Conservation (phyloP, 1,284 basidiomycete genomes). For the Somion occarium region DNA sequence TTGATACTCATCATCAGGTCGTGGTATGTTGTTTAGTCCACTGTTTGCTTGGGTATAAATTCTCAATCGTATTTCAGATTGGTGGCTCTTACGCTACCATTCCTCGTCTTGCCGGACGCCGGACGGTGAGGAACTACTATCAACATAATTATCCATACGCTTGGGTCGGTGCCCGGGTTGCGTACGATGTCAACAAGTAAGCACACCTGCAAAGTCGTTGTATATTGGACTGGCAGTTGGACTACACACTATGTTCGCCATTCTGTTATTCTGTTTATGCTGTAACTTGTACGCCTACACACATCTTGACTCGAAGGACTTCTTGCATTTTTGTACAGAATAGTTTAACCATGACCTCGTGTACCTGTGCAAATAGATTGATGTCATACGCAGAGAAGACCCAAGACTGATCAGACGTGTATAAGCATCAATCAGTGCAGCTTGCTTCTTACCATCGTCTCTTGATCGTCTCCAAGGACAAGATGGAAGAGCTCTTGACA, state of each 20-base stretch:
- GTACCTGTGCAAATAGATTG: too few species aligned
- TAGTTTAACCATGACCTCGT: too few species aligned
- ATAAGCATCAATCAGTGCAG: too few species aligned
- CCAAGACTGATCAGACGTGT: too few species aligned
- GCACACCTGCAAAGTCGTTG: too few species aligned
- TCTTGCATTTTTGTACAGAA: too few species aligned
- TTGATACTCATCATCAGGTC: conserved; percentile 79
- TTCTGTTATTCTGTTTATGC: too few species aligned
- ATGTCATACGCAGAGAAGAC: too few species aligned
- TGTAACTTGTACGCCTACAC: too few species aligned
- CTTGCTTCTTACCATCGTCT: background rate
- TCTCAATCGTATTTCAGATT: conserved; percentile 43
- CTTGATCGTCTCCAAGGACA: background rate
- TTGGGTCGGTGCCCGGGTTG: conserved; percentile 69
- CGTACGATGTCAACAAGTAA: conserved; percentile 48
- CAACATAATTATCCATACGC: conserved; percentile 73
- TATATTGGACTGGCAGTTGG: too few species aligned
- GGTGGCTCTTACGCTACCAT: conserved; percentile 90
- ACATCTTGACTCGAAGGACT: too few species aligned
- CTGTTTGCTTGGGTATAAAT: background rate
- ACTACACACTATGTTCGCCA: too few species aligned
- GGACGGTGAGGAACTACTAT: conserved; percentile 82
- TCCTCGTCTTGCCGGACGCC: conserved; percentile 74
- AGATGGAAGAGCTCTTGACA: conserved; percentile 7
- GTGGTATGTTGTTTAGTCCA: conserved; percentile 58